Conservation (phyloP, 768 basidiomycete genomes). For the Lyophyllum decastes region DNA sequence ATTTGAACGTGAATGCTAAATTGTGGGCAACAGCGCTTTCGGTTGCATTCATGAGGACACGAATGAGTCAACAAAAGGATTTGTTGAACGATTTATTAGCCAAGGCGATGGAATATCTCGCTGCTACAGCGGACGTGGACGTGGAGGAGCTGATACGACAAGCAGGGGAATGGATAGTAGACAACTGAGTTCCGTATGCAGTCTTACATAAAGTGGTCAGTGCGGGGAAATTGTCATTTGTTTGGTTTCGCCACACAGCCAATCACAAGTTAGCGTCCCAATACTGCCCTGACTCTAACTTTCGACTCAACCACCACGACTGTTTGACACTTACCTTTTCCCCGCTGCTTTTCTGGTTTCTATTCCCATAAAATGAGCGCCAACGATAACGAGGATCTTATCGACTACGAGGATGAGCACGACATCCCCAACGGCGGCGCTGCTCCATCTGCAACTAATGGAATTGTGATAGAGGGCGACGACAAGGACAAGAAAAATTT, state of each 20-base stretch:
- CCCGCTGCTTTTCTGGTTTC: slow-evolving; percentile 26
- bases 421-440: slow-evolving; percentile 66
- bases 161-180: slow-evolving; percentile 2
- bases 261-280: slow-evolving; percentile 28
- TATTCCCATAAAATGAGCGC: slow-evolving; percentile 59
- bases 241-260: slow-evolving; percentile 25
- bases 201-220: slow-evolving; percentile 27
- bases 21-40: slow-evolving; percentile 53
- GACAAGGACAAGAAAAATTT: slow-evolving; percentile 97
- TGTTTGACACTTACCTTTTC: slow-evolving; percentile 22
- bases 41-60: slow-evolving; percentile 44
- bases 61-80: slow-evolving; percentile 38
- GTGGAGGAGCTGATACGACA: slow-evolving; percentile 20
- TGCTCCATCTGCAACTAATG: slow-evolving; percentile 46
- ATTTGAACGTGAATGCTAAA: slow-evolving; percentile 28
- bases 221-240: slow-evolving; percentile 28
- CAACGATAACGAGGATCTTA: slow-evolving; percentile 88
- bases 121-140: slow-evolving; percentile 9
- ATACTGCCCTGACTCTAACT: slow-evolving; percentile 19
- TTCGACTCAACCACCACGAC: slow-evolving; percentile 26
- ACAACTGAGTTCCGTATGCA: background rate
- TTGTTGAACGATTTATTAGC: slow-evolving; percentile 40
- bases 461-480: slow-evolving; percentile 50
- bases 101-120: slow-evolving; percentile 44
- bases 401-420: slow-evolving; percentile 93